A percentile compares a stretch with the other conserved stretches of the same genome.
These are phyloP conservation scores for Rhizomucor miehei DNA, from an alignment of 371 early-diverging fungal species.

Conservation along the genomic window DNA sequence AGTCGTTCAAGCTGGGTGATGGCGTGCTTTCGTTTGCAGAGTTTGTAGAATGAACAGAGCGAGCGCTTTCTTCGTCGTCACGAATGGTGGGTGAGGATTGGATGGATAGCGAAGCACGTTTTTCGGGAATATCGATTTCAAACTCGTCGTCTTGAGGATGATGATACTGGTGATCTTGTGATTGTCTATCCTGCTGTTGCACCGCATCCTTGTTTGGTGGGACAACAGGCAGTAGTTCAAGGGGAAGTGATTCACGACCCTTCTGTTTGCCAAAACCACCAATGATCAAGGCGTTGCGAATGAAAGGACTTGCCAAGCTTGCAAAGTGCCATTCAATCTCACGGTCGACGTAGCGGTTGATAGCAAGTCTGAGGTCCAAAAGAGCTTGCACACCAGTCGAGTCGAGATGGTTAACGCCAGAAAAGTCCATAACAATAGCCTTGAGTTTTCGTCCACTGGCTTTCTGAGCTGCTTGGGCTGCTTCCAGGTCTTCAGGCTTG, in stretches of 20 bases:
- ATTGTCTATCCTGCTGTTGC: not conserved
- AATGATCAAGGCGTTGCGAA: conserved; percentile 26
- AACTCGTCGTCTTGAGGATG: conserved; percentile 1
- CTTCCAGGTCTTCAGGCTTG: conserved; percentile 9
- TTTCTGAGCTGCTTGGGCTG: conserved; percentile 6
- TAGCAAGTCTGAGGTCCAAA: conserved; percentile 36
- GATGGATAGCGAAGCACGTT: not conserved
- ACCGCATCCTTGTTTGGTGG: conserved; percentile 7
- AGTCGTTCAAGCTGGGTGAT: not conserved
- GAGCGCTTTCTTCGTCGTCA: too few species aligned
- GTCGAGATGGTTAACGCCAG: conserved; percentile 62
- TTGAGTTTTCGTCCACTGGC: conserved; percentile 9
- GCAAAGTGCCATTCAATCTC: conserved; percentile 43
- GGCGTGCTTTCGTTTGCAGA: not conserved
- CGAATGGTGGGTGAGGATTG: too few species aligned
- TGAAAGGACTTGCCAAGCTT: conserved; percentile 18
- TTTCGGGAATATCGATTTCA: conserved; percentile 4
- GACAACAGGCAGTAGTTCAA: conserved; percentile 15
- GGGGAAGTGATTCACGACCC: conserved; percentile 7
- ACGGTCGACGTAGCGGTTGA: conserved; percentile 44
- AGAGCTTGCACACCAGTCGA: conserved; percentile 57
- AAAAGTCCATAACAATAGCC: conserved; percentile 64
- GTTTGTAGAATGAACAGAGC: too few species aligned
- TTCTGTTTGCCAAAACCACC: conserved; percentile 31
- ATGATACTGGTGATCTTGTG: not conserved